Conservation (phyloP, 257 asterid genomes). For the Misopates orontium region DNA sequence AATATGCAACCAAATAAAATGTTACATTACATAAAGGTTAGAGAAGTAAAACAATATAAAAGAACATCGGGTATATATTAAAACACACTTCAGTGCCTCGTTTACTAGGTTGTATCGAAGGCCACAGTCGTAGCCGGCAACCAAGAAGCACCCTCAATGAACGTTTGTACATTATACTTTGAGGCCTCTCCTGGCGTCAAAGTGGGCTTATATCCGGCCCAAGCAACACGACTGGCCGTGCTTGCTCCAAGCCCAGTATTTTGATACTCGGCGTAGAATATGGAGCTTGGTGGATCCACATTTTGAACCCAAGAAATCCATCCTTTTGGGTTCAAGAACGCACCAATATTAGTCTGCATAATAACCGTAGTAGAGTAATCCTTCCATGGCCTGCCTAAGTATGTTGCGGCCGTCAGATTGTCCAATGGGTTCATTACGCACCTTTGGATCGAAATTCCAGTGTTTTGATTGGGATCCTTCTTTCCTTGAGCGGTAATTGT, state of each 20-base stretch:
- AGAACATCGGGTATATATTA: too few relatives aligned
- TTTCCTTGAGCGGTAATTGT: conserved; percentile 91
- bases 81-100: too few relatives aligned
- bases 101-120: conserved; percentile 40
- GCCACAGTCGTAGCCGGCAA: conserved; percentile 48
- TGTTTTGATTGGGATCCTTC: conserved; percentile 70
- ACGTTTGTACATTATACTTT: conserved; percentile 48
- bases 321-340: conserved; percentile 56
- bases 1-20: too few relatives aligned
- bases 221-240: conserved; percentile 46
- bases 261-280: conserved; percentile 60
- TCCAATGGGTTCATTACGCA: conserved; percentile 52
- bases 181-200: conserved; percentile 48
- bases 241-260: conserved; percentile 68
- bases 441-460: conserved; percentile 71
- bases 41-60: too few relatives aligned
- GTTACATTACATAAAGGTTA: too few relatives aligned
- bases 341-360: conserved; percentile 53
- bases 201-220: conserved; percentile 66
- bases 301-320: conserved; percentile 64
- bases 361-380: conserved; percentile 58
- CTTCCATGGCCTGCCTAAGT: conserved; percentile 87
- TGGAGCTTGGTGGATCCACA: conserved; percentile 57
- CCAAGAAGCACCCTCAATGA: conserved; percentile 66
- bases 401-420: conserved; percentile 50